Base-by-base conservation (phyloP, 2,329 filamentous ascomycete species). In the Paramyrothecium roridum region DNA sequence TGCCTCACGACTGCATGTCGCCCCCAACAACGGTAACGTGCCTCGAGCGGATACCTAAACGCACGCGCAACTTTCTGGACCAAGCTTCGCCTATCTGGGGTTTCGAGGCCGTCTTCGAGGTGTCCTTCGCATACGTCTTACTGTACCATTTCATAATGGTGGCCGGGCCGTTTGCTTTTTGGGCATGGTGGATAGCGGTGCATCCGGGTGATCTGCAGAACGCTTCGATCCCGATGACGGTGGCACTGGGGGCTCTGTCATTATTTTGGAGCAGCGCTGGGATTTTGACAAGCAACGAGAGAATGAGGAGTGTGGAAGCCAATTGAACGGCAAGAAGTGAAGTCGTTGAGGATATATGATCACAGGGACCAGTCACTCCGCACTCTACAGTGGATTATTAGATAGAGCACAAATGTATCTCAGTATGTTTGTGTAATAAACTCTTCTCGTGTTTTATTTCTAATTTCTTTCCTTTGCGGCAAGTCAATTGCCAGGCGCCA, bases 241-340 rank as follows among this genome's bases (percentile, higher is more conserved):
- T 45, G 8, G 46, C 23, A 2, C 17, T 54, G 6, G 47, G 17
- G 11, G 11, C 8, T 13, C 46, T 50, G 1, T 54, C 47, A 11
- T 21, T 54, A 23, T 54, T 54, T 20, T 54, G 53, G 48, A 54
- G 53, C 34, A 34, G 46, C 13, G 45, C 52, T 23, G 52, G 52
- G 34, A 50, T 54, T 13, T 21, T 54, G 12, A 43, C 37, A 16
- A 43, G n/a, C 37, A 43, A 4, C 6, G 26, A 30, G 26, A 30
- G 26, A 30, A 30, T 30, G 26, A 30, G 26, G 26, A 30, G 26
- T 30, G 26, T 30, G 6, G 26, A 30, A 10, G 26, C 10, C 26
- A 4, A 30, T 4, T 30, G 26, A n/a, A 30, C 26, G 4, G 4
- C 26, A 30, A 30, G 10, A 6, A 30, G 26, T 30, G n/a, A n/a